Conservation (phyloP, 768 basidiomycete species). For the Leccinum olivaceopallidum region DNA sequence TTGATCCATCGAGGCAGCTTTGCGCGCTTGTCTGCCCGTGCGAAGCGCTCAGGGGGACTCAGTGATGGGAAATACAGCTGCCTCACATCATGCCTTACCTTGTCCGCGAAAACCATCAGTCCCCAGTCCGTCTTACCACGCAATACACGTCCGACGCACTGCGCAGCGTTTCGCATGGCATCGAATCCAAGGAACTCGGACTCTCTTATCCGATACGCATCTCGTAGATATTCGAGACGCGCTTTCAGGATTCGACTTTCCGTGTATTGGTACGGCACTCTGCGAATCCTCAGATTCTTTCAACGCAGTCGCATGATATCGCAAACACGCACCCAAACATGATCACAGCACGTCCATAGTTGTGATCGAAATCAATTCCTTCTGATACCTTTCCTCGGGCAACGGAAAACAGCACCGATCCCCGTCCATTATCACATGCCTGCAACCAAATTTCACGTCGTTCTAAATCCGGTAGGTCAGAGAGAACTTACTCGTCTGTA, state of each 20-base stretch:
- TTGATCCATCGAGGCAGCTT: slow-evolving; percentile 99
- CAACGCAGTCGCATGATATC: background rate
- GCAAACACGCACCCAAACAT: slow-evolving; percentile 85
- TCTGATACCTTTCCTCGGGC: slow-evolving; percentile 99
- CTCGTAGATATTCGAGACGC: slow-evolving; percentile 95
- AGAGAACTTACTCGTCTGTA: slow-evolving; percentile 75
- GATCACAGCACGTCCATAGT: slow-evolving; percentile 97
- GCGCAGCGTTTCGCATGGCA: slow-evolving; percentile 98
- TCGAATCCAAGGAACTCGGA: slow-evolving; percentile 99
- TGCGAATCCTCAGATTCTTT: slow-evolving; percentile 30
- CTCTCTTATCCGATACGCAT: slow-evolving; percentile 96
- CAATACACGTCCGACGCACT: slow-evolving; percentile 96
- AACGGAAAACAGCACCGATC: slow-evolving; percentile 94
- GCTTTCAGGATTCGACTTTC: slow-evolving; percentile 98
- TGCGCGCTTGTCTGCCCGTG: slow-evolving; percentile 88
- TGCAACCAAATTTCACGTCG: slow-evolving; percentile 28
- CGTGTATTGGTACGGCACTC: slow-evolving; percentile 96
- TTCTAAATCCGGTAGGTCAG: background rate
- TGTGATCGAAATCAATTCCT: slow-evolving; percentile 99
- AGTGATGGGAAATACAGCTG: background rate
- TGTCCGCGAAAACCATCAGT: slow-evolving; percentile 98
- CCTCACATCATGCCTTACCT: slow-evolving; percentile 50
- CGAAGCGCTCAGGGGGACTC: slow-evolving; percentile 67
- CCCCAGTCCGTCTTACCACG: slow-evolving; percentile 99
- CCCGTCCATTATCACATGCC: slow-evolving; percentile 99